Evolutionary conservation across 441 rosid genomes (phyloP), one percentile per base, ranked within the genome.

Genomic region (Populus tomentosa): DNA sequence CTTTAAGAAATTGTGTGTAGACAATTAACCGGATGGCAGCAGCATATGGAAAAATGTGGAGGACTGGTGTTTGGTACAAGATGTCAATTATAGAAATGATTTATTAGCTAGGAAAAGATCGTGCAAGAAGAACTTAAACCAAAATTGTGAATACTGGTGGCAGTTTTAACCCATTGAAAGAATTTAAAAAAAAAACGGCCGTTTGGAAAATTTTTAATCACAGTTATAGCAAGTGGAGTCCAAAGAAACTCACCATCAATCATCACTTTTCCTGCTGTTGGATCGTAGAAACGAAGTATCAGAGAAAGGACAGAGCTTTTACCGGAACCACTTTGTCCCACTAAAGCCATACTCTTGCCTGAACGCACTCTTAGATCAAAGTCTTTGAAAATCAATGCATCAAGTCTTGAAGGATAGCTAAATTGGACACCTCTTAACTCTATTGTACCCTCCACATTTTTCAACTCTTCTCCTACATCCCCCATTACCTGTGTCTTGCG

Each of bases 241-340:
- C 14, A 16, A 26, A 65, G 24, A 53, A 75, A 82, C 91, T 87
- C 69, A 94, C 97, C 97, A 35, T 94, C 97, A 30, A 30, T 30
- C 32, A 30, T 30, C 32, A 30, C 32, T 3, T 30, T 30, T 30
- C 32, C 32, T 30, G 85, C 81, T 8, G 83, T 87, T 26, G 98
- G 97, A 70, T 92, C 97, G 59, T 94, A 94, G 82, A 92, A 94
- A 69, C 97, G 90, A 38, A 94, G 94, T 56, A 92, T 86, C 53
- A 94, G 93, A 36, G 95, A 78, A 75, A 94, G 86, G 69, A 94
- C 95, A 0, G 97, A 87, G 81, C 97, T 94, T 89, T 94, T 94
- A 3, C 98, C 98, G 0, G 97, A 94, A 1, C 98, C 98, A 80
- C 97, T 94, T 75, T 94, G 98, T 59, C 98, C 97, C 8, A 94